Conservation (phyloP, 768 basidiomycete species). For the Kwoniella botswanensis region DNA sequence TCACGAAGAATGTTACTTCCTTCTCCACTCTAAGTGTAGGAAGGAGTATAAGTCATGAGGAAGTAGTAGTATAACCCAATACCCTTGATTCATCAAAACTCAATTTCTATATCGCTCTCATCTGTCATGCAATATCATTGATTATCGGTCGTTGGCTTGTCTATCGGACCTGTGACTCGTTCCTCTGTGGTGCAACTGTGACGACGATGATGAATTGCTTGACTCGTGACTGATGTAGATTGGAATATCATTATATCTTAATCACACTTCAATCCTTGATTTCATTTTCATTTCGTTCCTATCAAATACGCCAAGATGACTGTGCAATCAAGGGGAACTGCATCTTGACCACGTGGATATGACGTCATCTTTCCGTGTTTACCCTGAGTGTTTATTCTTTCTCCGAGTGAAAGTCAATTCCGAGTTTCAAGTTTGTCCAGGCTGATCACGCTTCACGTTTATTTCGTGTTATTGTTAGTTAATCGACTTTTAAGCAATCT, state of each 20-base stretch:
- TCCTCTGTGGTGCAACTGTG: background rate
- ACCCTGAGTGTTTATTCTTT: background rate
- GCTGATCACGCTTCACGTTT: background rate
- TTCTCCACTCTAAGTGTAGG: constrained; percentile 40
- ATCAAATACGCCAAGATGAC: background rate
- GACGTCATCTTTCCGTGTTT: background rate
- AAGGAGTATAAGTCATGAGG: background rate
- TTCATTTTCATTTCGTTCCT: background rate
- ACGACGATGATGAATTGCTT: background rate
- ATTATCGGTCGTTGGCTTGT: background rate
- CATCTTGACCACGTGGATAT: background rate
- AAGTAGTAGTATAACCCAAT: constrained; percentile 7
- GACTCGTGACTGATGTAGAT: background rate
- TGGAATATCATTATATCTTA: background rate
- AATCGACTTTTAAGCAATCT: too few species aligned
- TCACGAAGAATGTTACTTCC: constrained; percentile 76
- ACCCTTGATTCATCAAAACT: background rate
- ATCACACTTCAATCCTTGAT: background rate
- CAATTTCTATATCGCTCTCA: too few species aligned
- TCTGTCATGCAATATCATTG: constrained; percentile 14
- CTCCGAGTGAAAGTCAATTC: too few species aligned
- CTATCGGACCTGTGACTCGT: background rate
- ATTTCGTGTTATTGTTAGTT: too few species aligned
- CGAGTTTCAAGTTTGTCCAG: background rate
- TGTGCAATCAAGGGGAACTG: background rate